Conservation (phyloP, 1,284 basidiomycete species). For the Pisolithus thermaeus region DNA sequence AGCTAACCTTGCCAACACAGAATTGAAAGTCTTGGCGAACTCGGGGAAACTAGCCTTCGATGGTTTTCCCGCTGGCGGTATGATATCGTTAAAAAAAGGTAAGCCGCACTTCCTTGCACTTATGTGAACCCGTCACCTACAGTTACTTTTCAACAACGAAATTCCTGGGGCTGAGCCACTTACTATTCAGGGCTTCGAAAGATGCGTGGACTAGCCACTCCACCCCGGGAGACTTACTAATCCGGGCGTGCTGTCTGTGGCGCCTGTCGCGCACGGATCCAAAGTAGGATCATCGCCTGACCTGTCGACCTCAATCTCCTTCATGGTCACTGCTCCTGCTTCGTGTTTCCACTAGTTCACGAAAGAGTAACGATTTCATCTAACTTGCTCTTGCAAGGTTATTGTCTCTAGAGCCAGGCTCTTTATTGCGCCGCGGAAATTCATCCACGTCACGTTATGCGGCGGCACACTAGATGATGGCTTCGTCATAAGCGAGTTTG, state of each 20-base stretch:
- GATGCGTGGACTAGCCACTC: constrained; percentile 3
- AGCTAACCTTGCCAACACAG: neutral
- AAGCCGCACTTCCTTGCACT: neutral
- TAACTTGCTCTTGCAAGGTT: constrained; percentile 27
- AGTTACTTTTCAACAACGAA: neutral
- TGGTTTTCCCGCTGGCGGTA: constrained; percentile 22
- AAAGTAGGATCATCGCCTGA: constrained; percentile 13
- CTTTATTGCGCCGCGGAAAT: constrained; percentile 76
- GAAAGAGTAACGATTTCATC: constrained; percentile 26
- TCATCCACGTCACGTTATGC: constrained; percentile 90
- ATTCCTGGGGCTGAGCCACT: constrained; percentile 1
- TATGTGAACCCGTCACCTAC: neutral
- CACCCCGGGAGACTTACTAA: constrained; percentile 4
- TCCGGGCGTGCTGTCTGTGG: constrained; percentile 12
- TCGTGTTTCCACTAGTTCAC: constrained; percentile 31
- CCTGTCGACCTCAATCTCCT: constrained; percentile 9
- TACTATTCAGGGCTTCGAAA: constrained; percentile 2
- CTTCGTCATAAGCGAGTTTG: constrained; percentile 69
- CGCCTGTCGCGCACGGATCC: constrained; percentile 9
- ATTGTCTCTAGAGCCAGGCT: constrained; percentile 26
- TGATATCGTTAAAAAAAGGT: constrained; percentile 9
- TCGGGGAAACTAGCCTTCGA: constrained; percentile 19
- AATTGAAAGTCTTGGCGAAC: constrained; percentile 15
- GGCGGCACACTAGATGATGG: constrained; percentile 67
- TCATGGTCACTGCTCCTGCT: no score